Conservation (phyloP, 805 yeast species). For the Saturnispora hagleri region DNA sequence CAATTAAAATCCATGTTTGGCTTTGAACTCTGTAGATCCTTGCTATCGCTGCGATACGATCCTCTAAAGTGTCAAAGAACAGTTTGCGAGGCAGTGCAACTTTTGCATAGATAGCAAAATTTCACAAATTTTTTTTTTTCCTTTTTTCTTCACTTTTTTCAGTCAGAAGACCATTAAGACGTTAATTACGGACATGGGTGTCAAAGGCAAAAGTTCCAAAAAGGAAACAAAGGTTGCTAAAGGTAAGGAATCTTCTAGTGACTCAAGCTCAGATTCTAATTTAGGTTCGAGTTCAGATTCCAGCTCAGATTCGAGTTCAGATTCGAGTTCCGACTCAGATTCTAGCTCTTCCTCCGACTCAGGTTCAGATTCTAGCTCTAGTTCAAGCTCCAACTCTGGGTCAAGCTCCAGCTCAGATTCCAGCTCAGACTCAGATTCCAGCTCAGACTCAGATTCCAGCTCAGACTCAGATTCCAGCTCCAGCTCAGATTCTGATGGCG, state of each 20-base stretch:
- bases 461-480: slow-evolving; percentile 8
- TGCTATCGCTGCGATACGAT: too few species aligned
- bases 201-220: slow-evolving; percentile 14
- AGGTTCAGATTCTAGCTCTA: slow-evolving; percentile 6
- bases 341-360: slow-evolving; percentile 15
- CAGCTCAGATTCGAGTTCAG: slow-evolving; percentile 7
- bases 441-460: slow-evolving; percentile 12
- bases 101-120: background rate
- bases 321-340: slow-evolving; percentile 1
- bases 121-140: background rate
- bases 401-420: slow-evolving; percentile 6
- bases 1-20: too few species aligned
- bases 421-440: slow-evolving; percentile 7
- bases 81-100: background rate
- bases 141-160: background rate
- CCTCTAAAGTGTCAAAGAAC: background rate
- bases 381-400: background rate
- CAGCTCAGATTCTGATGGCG: slow-evolving; percentile 12
- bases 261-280: slow-evolving; percentile 23
- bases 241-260: slow-evolving; percentile 7
- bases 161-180: background rate
- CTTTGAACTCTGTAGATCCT: too few species aligned
- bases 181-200: background rate
- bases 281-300: slow-evolving; percentile 10
- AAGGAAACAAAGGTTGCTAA: slow-evolving; percentile 17